Evolutionary conservation across 2,329 filamentous ascomycete genomes (phyloP), one percentile per base, ranked within the genome.

Genomic region (Pyrenochaeta sp.): DNA sequence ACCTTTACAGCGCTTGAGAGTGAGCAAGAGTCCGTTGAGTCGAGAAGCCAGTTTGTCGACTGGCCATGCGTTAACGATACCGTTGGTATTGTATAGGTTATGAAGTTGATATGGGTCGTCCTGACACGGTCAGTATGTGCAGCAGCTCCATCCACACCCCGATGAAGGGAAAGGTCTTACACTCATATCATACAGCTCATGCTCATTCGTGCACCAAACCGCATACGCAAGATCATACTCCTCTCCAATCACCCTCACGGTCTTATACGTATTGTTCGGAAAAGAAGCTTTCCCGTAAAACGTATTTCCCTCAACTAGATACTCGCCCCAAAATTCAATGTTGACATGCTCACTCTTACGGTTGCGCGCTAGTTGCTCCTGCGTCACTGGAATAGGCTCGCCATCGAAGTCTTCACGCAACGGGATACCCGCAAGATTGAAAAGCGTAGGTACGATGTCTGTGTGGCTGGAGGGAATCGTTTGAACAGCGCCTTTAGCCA

Each of bases 191-290:
- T 90, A 91, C 4, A 90, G 80, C 72, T 91, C 88, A 53, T 86
- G 84, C 65, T 90, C 88, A 52, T 88, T 87, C 6, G 79, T 89
- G 66, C 90, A 91, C 88, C 88, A 91, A 0, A 90, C 86, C 0
- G 86, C 83, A 65, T 91, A 91, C 59, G 87, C 86, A 2, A 91
- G 70, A 65, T 84, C 85, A 65, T 90, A 90, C 6, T 78, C 76
- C 1, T 81, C 72, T 0, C 82, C 78, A 3, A 87, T 77, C 2
- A 90, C 75, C 13, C 86, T 80, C 22, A 88, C 67, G 0, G 81
- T 82, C 73, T 90, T 89, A 77, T 89, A 89, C 0, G 86, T 89
- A 62, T 88, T 88, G 45, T 83, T 80, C 0, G 24, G 19, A 7
- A 50, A 50, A 13, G 15, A 28, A 5, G 5, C 10, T 0, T 15